Conservation (phyloP, 495 filamentous ascomycete species). For the Aspergillus cavernicola region DNA sequence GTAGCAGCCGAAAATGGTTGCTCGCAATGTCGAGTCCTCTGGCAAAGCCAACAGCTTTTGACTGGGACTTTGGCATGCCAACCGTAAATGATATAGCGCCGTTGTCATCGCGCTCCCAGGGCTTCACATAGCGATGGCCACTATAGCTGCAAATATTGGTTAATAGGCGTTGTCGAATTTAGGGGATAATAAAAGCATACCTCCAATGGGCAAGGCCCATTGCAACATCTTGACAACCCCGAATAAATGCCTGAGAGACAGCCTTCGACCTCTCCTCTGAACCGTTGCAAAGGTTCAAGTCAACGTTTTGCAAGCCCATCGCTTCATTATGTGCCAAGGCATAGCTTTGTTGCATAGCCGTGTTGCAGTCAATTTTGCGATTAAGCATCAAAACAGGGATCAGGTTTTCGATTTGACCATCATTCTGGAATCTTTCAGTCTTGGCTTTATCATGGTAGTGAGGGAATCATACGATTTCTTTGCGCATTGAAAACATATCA, state of each 20-base stretch:
- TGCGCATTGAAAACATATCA: conserved; percentile 9
- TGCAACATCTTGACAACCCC: conserved; percentile 4
- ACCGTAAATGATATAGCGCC: too few species aligned
- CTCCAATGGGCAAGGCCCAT: conserved; percentile 9
- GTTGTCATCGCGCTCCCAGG: too few species aligned
- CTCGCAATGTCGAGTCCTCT: too few species aligned
- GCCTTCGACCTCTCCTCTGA: not conserved
- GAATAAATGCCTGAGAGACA: not conserved
- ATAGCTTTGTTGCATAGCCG: conserved; percentile 2
- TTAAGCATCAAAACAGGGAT: conserved; percentile 15
- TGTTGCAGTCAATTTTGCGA: not conserved
- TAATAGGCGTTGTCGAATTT: too few species aligned
- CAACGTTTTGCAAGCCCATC: not conserved
- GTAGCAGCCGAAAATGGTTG: too few species aligned
- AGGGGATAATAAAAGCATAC: not conserved
- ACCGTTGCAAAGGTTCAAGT: not conserved
- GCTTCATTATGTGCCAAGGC: not conserved
- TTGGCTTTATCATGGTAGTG: not conserved
- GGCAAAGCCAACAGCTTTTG: too few species aligned
- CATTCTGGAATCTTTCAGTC: not conserved
- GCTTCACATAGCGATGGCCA: too few species aligned
- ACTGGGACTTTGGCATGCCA: too few species aligned
- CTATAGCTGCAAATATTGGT: too few species aligned
- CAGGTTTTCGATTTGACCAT: conserved; percentile 9
- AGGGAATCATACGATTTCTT: conserved; percentile 6